Evolutionary conservation across 495 filamentous ascomycete species (phyloP).

Genomic region (Thermochaetoides thermophila): DNA sequence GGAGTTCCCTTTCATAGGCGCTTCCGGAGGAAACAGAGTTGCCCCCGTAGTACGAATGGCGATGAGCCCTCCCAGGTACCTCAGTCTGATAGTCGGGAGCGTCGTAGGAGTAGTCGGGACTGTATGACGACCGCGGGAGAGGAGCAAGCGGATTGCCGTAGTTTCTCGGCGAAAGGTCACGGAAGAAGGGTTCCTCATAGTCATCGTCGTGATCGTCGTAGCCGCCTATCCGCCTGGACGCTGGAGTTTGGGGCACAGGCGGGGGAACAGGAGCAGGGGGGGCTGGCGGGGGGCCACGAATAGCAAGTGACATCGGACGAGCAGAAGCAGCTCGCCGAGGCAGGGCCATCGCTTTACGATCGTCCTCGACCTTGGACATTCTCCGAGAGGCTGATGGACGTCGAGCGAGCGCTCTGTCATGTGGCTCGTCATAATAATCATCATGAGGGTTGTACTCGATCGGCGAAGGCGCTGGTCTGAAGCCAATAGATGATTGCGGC

Average conservation of each 20-base stretch:
- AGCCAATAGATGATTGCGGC: constrained; percentile 31
- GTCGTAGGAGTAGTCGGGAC: constrained; percentile 13
- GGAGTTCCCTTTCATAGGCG: too few relatives aligned
- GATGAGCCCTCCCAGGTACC: constrained; percentile 11
- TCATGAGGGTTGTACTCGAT: constrained; percentile 21
- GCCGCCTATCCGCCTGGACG: constrained; percentile 16
- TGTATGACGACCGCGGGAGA: too few relatives aligned
- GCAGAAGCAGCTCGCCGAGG: constrained; percentile 26
- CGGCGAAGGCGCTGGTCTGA: constrained; percentile 16
- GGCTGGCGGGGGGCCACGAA: constrained; percentile 22
- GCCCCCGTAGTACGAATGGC: constrained; percentile 21
- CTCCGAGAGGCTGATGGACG: constrained; percentile 26
- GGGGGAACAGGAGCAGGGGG: constrained; percentile 10
- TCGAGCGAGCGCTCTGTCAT: constrained; percentile 17
- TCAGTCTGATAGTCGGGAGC: constrained; percentile 15
- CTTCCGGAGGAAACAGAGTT: constrained; percentile 14
- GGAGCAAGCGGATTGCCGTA: too few relatives aligned
- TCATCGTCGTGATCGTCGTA: constrained; percentile 21
- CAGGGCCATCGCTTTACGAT: constrained; percentile 23
- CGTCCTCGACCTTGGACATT: constrained; percentile 21
- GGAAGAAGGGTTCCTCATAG: constrained; percentile 16
- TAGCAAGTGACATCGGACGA: constrained; percentile 19
- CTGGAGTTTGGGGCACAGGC: not conserved
- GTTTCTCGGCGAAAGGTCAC: constrained; percentile 19
- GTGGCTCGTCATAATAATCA: constrained; percentile 17